Percentiles rank a stretch among this genome's conserved stretches.
phyloP scores from a whole-genome alignment of 805 yeast species.

The Myxozyma neotropica region DNA sequence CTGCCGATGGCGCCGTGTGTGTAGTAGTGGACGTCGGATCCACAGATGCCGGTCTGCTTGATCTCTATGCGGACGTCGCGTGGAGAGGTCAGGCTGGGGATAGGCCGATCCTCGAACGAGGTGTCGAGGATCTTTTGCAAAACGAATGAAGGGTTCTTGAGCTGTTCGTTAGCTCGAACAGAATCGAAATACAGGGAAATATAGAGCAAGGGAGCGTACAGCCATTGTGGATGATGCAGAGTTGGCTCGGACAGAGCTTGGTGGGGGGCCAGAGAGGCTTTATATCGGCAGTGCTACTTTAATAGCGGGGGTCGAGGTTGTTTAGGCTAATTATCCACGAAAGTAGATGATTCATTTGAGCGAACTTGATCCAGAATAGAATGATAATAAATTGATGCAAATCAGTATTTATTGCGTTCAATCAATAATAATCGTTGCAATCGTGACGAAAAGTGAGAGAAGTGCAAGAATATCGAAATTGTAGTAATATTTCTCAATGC shows the following conservation, averaged over 20 bases:
- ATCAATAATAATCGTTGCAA: too few relatives aligned
- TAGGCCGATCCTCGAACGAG: constrained; percentile 64
- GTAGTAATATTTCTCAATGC: background rate
- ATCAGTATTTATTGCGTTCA: too few relatives aligned
- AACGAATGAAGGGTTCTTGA: constrained; percentile 55
- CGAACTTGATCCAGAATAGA: too few relatives aligned
- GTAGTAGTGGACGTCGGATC: constrained; percentile 69
- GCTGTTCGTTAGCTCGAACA: background rate
- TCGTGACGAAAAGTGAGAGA: too few relatives aligned
- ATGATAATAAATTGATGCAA: too few relatives aligned
- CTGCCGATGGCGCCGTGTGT: constrained; percentile 78
- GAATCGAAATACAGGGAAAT: background rate
- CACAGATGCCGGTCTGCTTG: constrained; percentile 86
- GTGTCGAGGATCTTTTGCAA: constrained; percentile 65
- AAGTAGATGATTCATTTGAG: too few relatives aligned
- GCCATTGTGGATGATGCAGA: background rate
- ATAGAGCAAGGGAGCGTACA: background rate
- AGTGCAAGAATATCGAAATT: too few relatives aligned
- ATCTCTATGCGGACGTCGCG: constrained; percentile 73
- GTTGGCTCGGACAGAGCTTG: background rate
- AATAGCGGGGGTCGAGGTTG: background rate
- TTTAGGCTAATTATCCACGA: background rate
- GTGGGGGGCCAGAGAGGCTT: background rate
- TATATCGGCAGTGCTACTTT: background rate
- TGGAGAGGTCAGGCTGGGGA: constrained; percentile 63